Conservation (phyloP, 305 asterid species). For the Galium porrigens region DNA sequence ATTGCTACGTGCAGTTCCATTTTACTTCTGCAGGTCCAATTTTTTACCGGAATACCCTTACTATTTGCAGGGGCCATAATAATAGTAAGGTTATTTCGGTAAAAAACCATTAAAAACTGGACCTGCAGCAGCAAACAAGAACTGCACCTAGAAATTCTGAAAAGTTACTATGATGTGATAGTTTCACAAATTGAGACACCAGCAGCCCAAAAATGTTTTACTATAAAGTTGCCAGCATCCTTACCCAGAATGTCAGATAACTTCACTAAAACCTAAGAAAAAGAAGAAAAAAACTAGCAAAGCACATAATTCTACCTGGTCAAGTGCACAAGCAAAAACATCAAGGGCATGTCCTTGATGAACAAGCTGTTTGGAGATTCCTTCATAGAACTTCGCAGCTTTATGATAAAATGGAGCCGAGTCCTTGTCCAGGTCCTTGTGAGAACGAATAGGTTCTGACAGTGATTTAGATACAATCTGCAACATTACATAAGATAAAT, state of each 20-base stretch:
- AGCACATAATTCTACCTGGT: conserved; percentile 49
- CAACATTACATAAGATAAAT: conserved; percentile 14
- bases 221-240: background rate
- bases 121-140: too few relatives aligned
- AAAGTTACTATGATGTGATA: background rate
- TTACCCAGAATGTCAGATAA: background rate
- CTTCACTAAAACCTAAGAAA: background rate
- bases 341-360: conserved; percentile 96
- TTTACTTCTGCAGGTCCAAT: too few relatives aligned
- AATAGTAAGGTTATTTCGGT: too few relatives aligned
- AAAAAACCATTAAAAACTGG: too few relatives aligned
- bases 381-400: conserved; percentile 82
- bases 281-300: background rate
- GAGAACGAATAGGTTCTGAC: conserved; percentile 90
- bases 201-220: background rate
- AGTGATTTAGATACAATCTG: conserved; percentile 80
- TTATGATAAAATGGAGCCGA: conserved; percentile 77
- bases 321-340: conserved; percentile 90
- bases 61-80: too few relatives aligned
- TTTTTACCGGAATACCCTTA: too few relatives aligned
- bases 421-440: conserved; percentile 96
- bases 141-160: too few relatives aligned
- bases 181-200: background rate
- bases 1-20: too few relatives aligned
- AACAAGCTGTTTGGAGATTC: conserved; percentile 78